These are phyloP conservation scores for Chrysosporium queenslandicum DNA, from an alignment of 2,329 filamentous ascomycete species.

Conservation along the genomic window DNA sequence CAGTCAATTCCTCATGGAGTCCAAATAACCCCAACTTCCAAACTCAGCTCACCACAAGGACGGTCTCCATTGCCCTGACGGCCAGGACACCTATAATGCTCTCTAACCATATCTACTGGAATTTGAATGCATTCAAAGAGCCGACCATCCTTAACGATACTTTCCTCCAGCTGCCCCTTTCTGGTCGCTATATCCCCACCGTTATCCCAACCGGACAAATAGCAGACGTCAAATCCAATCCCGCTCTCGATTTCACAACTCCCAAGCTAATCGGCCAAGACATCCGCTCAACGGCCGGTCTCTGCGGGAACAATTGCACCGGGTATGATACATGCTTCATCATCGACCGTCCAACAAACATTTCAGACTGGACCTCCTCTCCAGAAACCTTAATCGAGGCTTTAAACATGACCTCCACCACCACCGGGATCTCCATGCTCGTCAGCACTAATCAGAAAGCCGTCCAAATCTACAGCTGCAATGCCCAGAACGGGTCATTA, in stretches of 20 bases:
- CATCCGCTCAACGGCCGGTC: conserved; percentile 52
- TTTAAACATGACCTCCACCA: conserved; percentile 55
- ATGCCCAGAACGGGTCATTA: conserved; percentile 58
- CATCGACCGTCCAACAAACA: conserved; percentile 34
- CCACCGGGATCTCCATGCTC: conserved; percentile 72
- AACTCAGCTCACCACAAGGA: conserved; percentile 36
- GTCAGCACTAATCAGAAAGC: conserved; percentile 76
- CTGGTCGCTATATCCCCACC: conserved; percentile 37
- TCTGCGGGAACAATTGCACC: conserved; percentile 72
- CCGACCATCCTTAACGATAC: conserved; percentile 37
- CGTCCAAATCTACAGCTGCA: conserved; percentile 81
- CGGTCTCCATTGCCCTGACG: conserved; percentile 38
- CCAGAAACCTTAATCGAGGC: conserved; percentile 34
- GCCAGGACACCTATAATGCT: conserved; percentile 43
- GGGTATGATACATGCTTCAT: conserved; percentile 63
- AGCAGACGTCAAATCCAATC: conserved; percentile 58
- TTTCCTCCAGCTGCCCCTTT: conserved; percentile 38
- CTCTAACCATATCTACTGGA: conserved; percentile 44
- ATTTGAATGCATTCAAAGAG: conserved; percentile 41
- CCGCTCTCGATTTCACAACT: conserved; percentile 52
- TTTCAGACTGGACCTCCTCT: conserved; percentile 22
- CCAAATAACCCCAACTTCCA: conserved; percentile 25
- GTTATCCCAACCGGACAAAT: conserved; percentile 69
- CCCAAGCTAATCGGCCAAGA: conserved; percentile 71
- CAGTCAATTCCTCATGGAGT: conserved; percentile 31